Percentiles rank a stretch among this genome's conserved stretches.
Conservation (phyloP, 2,329 filamentous ascomycete genomes). For the Basipetospora sp. region DNA sequence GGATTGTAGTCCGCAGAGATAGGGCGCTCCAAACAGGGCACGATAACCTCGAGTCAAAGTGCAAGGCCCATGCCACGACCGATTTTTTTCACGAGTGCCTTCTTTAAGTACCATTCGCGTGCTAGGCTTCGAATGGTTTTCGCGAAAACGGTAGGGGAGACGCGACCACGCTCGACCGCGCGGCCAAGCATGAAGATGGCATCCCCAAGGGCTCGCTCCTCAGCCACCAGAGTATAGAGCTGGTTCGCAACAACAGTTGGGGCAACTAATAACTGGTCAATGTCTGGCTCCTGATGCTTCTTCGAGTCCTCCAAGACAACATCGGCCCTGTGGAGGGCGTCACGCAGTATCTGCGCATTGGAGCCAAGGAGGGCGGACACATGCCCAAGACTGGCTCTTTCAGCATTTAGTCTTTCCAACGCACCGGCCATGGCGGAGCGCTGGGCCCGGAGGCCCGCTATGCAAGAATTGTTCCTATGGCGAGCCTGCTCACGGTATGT, state of each 20-base stretch:
- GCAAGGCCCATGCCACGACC: slow-evolving; percentile 57
- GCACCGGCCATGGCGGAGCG: slow-evolving; percentile 60
- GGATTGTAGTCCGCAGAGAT: no score
- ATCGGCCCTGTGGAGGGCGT: slow-evolving; percentile 66
- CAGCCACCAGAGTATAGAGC: slow-evolving; percentile 74
- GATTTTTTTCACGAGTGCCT: slow-evolving; percentile 66
- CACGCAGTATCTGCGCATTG: slow-evolving; percentile 66
- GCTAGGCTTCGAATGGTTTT: slow-evolving; percentile 62
- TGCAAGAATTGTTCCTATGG: slow-evolving; percentile 56
- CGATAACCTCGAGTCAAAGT: background rate
- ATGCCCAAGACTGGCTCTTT: slow-evolving; percentile 55
- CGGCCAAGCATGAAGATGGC: slow-evolving; percentile 69
- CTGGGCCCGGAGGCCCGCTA: slow-evolving; percentile 66
- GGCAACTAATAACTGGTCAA: slow-evolving; percentile 86
- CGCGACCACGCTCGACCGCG: slow-evolving; percentile 57
- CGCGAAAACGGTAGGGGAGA: slow-evolving; percentile 58
- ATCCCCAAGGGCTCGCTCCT: slow-evolving; percentile 75
- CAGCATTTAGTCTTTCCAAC: slow-evolving; percentile 54
- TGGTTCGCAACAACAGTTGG: slow-evolving; percentile 88
- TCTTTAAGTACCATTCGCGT: slow-evolving; percentile 71
- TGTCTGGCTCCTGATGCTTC: slow-evolving; percentile 52
- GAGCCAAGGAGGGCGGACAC: slow-evolving; percentile 56
- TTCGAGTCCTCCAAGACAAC: slow-evolving; percentile 59
- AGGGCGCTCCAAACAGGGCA: no score
- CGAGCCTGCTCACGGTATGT: slow-evolving; percentile 54